Conservation (phyloP, 2,329 filamentous ascomycete species). For the Trichoderma arundinaceum region DNA sequence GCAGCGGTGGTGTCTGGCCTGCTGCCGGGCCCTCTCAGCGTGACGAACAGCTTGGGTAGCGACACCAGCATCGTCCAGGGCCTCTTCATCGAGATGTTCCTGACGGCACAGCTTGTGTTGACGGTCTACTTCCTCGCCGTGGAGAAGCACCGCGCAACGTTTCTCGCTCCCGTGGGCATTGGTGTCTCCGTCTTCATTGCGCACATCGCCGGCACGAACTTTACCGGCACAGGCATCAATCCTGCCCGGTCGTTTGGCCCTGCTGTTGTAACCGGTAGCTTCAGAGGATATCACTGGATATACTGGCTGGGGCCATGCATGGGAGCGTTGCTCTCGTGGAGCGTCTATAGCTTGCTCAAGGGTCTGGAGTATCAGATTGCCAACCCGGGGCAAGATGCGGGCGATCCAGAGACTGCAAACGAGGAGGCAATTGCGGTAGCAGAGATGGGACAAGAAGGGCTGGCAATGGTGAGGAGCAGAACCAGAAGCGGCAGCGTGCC, state of each 20-base stretch:
- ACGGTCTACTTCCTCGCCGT: constrained; percentile 72
- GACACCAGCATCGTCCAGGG: constrained; percentile 61
- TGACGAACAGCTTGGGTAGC: constrained; percentile 59
- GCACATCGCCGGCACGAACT: constrained; percentile 53
- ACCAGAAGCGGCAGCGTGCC: constrained; percentile 13
- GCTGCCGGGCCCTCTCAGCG: constrained; percentile 60
- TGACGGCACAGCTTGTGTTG: constrained; percentile 67
- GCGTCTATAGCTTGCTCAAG: constrained; percentile 59
- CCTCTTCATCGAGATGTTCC: constrained; percentile 70
- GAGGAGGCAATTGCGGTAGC: constrained; percentile 20
- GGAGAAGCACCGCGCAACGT: constrained; percentile 76
- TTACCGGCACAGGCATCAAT: constrained; percentile 57
- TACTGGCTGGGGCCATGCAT: constrained; percentile 62
- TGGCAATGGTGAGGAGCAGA: constrained; percentile 20
- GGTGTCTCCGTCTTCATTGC: constrained; percentile 72
- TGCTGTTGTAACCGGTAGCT: constrained; percentile 49
- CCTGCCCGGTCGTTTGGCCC: constrained; percentile 58
- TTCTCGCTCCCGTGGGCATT: constrained; percentile 73
- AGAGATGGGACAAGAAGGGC: constrained; percentile 9
- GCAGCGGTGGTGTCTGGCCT: constrained; percentile 62
- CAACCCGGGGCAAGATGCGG: constrained; percentile 56
- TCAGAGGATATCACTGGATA: constrained; percentile 58
- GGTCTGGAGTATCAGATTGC: constrained; percentile 57
- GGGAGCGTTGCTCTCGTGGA: constrained; percentile 55
- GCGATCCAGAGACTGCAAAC: constrained; percentile 13